Evolutionary conservation across 768 basidiomycete species (phyloP).

Genomic region (Termitomyces heimii): DNA sequence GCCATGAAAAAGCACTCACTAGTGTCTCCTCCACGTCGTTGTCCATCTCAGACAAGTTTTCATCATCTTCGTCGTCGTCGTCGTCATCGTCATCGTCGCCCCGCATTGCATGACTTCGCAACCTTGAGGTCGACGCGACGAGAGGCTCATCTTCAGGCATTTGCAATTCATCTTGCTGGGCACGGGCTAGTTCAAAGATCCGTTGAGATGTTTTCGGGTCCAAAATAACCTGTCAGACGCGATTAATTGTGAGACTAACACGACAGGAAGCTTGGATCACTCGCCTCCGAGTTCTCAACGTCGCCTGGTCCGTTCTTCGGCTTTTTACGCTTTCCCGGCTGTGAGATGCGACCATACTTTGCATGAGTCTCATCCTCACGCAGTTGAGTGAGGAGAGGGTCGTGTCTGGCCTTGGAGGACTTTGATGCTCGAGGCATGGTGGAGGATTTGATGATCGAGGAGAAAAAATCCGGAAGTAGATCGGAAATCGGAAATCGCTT

Average conservation of each 20-base stretch:
- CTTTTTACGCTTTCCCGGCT: slow-evolving; percentile 73
- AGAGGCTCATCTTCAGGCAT: slow-evolving; percentile 42
- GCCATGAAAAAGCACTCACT: slow-evolving; percentile 29
- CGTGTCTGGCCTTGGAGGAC: slow-evolving; percentile 64
- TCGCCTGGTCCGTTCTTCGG: slow-evolving; percentile 37
- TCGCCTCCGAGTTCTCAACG: slow-evolving; percentile 53
- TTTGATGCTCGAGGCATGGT: slow-evolving; percentile 64
- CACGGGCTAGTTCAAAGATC: slow-evolving; percentile 88
- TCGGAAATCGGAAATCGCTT: slow-evolving; percentile 7
- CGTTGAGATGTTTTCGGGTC: slow-evolving; percentile 79
- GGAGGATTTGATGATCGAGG: slow-evolving; percentile 6
- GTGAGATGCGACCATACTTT: slow-evolving; percentile 74
- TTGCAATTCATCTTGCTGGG: slow-evolving; percentile 88
- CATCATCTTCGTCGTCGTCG: slow-evolving; percentile 33
- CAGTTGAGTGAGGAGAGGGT: slow-evolving; percentile 83
- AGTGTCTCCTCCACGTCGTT: slow-evolving; percentile 59
- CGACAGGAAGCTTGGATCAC: slow-evolving; percentile 16
- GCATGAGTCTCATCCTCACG: slow-evolving; percentile 69
- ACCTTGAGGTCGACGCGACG: slow-evolving; percentile 24
- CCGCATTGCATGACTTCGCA: slow-evolving; percentile 29
- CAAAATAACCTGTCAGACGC: slow-evolving; percentile 48
- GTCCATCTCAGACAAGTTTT: slow-evolving; percentile 31
- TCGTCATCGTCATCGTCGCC: slow-evolving; percentile 39
- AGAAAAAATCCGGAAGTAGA: slow-evolving; percentile 9
- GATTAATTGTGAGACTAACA: slow-evolving; percentile 4